Evolutionary conservation across 352 stramenopile species (phyloP).

Genomic region (Phytopythium montanum): DNA sequence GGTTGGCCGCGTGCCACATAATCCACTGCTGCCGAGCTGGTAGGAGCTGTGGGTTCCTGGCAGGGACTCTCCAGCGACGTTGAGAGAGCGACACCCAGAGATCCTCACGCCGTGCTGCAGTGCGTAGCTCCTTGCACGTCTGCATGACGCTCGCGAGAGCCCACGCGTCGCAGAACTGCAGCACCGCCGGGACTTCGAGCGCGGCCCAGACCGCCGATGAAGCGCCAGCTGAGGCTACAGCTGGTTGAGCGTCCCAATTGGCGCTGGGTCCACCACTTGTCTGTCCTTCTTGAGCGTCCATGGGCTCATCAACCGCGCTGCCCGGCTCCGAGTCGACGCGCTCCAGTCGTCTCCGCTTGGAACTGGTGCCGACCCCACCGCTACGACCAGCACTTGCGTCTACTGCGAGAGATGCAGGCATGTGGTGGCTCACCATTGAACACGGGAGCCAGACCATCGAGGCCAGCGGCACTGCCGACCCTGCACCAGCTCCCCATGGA

Average conservation of each 20-base stretch:
- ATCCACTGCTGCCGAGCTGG: constrained; percentile 24
- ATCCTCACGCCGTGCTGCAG: constrained; percentile 12
- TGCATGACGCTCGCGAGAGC: constrained; percentile 30
- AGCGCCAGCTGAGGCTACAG: constrained; percentile 6
- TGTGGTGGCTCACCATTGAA: constrained; percentile 15
- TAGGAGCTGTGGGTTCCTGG: constrained; percentile 1
- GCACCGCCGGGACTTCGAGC: constrained; percentile 36
- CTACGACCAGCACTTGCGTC: background rate
- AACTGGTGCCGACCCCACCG: background rate
- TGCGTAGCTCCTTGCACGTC: constrained; percentile 26
- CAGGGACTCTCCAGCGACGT: constrained; percentile 27
- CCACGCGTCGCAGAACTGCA: constrained; percentile 53
- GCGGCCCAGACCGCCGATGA: constrained; percentile 27
- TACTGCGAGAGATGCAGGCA: background rate
- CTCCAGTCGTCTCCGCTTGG: constrained; percentile 1
- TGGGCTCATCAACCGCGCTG: background rate
- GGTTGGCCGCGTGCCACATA: constrained; percentile 29
- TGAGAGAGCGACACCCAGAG: constrained; percentile 35
- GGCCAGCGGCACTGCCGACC: constrained; percentile 18
- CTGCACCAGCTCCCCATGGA: constrained; percentile 14
- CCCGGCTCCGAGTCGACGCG: background rate
- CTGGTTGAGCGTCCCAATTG: background rate
- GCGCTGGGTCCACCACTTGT: background rate
- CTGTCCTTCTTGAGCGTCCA: background rate
- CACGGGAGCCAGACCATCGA: constrained; percentile 45